Percentiles rank a stretch among this genome's conserved stretches.
These are phyloP conservation scores for Lentinula guzmanii DNA, from an alignment of 768 basidiomycete genomes.

Conservation along the genomic window DNA sequence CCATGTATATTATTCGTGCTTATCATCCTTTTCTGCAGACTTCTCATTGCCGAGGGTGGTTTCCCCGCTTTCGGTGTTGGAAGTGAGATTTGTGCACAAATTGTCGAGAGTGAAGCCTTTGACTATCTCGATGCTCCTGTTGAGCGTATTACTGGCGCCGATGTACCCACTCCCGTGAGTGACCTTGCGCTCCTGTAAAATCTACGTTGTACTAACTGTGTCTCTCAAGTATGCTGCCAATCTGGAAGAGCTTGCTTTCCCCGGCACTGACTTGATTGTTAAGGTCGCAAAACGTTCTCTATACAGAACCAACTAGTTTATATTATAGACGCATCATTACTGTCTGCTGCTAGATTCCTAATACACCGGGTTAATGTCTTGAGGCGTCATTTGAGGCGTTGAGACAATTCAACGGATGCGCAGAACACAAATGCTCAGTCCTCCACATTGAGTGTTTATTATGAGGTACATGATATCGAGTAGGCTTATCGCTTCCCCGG, in stretches of 20 bases:
- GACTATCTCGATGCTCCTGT: conserved; percentile 98
- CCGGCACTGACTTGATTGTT: conserved; percentile 82
- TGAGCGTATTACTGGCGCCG: conserved; percentile 95
- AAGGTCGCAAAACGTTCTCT: conserved; percentile 94
- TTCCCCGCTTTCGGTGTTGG: conserved; percentile 99
- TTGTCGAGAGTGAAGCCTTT: conserved; percentile 95
- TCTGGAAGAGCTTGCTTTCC: conserved; percentile 90
- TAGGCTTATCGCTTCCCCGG: no score
- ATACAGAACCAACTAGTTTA: conserved; percentile 74
- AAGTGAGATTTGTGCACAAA: conserved; percentile 96
- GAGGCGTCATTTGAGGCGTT: no score
- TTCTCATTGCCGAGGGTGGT: conserved; percentile 94
- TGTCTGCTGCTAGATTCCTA: neutral
- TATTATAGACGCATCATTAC: neutral
- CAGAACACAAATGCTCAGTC: no score
- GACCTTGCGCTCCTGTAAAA: neutral
- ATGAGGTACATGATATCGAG: no score
- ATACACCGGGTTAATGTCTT: neutral
- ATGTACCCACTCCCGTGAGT: conserved; percentile 93
- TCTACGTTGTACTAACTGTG: conserved; percentile 6
- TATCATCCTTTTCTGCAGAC: conserved; percentile 32
- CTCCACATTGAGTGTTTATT: no score
- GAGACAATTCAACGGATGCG: no score
- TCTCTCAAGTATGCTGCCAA: conserved; percentile 73
- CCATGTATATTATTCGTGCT: neutral